These are phyloP conservation scores for Colletotrichum theobromicola DNA, from an alignment of 2,329 filamentous ascomycete species.

Conservation along the genomic window DNA sequence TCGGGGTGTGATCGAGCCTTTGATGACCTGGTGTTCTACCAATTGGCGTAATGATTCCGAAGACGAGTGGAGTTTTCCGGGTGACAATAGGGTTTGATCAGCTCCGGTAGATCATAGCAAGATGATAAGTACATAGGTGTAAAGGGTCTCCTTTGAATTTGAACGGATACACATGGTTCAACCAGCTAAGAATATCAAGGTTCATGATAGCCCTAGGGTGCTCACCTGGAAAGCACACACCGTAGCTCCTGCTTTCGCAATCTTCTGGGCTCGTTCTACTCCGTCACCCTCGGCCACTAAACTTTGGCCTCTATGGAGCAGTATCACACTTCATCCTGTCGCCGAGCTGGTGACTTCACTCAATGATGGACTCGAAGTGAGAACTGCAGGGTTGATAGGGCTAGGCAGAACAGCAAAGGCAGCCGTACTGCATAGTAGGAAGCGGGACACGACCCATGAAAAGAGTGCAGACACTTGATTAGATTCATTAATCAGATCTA, in stretches of 20 bases:
- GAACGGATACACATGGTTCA: no score
- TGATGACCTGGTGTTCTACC: no score
- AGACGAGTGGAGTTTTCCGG: no score
- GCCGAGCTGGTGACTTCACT: background rate
- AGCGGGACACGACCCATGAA: background rate
- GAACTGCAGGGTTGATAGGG: background rate
- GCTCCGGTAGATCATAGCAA: no score
- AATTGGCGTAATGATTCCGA: no score
- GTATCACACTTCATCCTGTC: background rate
- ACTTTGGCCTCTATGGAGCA: background rate
- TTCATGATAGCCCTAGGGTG: no score
- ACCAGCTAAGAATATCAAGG: no score
- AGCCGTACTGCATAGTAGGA: background rate
- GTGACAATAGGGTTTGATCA: no score
- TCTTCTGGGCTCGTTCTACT: background rate
- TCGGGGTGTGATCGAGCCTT: no score
- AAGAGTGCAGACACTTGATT: background rate
- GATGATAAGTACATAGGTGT: no score
- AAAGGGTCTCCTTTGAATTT: no score
- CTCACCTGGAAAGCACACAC: no score
- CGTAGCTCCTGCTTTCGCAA: background rate
- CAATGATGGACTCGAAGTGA: background rate
- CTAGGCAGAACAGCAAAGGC: background rate
- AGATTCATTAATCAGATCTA: background rate
- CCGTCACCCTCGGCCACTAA: background rate